A percentile compares a stretch with the other conserved stretches of the same genome.
These are phyloP conservation scores for Incumbomyces delicatus DNA, from an alignment of 2,329 filamentous ascomycete species.

Conservation along the genomic window DNA sequence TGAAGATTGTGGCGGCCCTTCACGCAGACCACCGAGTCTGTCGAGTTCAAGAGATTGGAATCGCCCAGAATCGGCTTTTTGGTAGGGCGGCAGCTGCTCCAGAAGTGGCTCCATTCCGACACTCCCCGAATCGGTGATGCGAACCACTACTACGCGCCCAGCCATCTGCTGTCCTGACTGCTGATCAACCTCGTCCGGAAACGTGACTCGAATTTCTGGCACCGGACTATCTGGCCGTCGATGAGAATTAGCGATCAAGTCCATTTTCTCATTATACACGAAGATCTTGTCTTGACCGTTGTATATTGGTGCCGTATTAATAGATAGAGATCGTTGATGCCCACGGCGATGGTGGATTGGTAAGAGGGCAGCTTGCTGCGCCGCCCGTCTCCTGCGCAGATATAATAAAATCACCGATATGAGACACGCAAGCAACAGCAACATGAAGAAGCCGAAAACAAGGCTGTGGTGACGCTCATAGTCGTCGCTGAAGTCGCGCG, in stretches of 20 bases:
- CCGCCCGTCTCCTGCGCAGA: constrained; percentile 56
- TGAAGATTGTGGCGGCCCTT: constrained; percentile 51
- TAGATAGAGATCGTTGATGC: constrained; percentile 49
- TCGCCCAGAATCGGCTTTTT: constrained; percentile 65
- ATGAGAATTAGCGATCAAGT: constrained; percentile 64
- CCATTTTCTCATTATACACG: constrained; percentile 69
- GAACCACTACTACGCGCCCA: constrained; percentile 82
- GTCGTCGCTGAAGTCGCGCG: constrained; percentile 21
- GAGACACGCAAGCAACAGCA: constrained; percentile 63
- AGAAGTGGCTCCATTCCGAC: constrained; percentile 79
- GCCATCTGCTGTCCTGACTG: constrained; percentile 62
- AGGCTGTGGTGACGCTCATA: constrained; percentile 54
- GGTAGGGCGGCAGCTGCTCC: constrained; percentile 71
- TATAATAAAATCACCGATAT: constrained; percentile 60
- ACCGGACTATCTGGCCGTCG: constrained; percentile 73
- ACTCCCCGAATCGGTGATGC: constrained; percentile 73
- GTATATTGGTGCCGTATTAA: constrained; percentile 38
- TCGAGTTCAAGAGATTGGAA: constrained; percentile 95
- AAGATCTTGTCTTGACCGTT: constrained; percentile 60
- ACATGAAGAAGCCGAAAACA: constrained; percentile 66
- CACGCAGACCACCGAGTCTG: constrained; percentile 84
- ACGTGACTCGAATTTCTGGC: constrained; percentile 95
- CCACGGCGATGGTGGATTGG: constrained; percentile 57
- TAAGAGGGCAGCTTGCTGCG: constrained; percentile 45
- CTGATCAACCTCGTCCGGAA: constrained; percentile 83